These are phyloP conservation scores for Neopestalotiopsis clavispora DNA, from an alignment of 2,329 filamentous ascomycete genomes.

Conservation along the genomic window DNA sequence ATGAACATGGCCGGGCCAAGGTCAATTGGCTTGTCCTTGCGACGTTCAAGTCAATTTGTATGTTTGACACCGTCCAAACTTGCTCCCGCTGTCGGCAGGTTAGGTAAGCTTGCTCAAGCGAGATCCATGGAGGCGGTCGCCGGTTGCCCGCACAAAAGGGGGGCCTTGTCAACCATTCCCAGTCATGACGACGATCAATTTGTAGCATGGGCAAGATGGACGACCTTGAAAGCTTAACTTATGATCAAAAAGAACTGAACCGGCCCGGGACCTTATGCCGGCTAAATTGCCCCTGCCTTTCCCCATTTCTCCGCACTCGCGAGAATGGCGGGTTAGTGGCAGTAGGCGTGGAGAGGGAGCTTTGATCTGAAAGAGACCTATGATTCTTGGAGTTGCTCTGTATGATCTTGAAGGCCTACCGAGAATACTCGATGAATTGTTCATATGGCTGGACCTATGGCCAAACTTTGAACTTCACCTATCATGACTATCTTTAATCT, in stretches of 20 bases:
- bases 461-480: no score
- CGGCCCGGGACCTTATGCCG: slow-evolving; percentile 6
- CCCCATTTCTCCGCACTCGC: slow-evolving; percentile 7
- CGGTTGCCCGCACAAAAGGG: no score
- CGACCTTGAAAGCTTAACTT: not conserved
- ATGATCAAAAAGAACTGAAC: not conserved
- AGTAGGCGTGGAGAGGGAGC: not conserved
- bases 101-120: no score
- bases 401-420: not conserved
- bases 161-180: not conserved
- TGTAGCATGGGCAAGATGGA: not conserved
- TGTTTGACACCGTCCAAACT: no score
- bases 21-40: no score
- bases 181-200: not conserved
- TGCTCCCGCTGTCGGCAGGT: no score
- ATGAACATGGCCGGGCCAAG: no score
- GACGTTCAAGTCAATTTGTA: no score
- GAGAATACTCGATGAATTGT: no score
- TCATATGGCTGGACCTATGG: no score
- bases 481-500: no score
- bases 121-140: no score
- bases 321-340: not conserved
- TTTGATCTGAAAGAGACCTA: not conserved
- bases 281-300: slow-evolving; percentile 10
- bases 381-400: not conserved